These are phyloP conservation scores for Vanderwaltozyma tropicalis DNA, from an alignment of 805 yeast genomes.

Conservation along the genomic window DNA sequence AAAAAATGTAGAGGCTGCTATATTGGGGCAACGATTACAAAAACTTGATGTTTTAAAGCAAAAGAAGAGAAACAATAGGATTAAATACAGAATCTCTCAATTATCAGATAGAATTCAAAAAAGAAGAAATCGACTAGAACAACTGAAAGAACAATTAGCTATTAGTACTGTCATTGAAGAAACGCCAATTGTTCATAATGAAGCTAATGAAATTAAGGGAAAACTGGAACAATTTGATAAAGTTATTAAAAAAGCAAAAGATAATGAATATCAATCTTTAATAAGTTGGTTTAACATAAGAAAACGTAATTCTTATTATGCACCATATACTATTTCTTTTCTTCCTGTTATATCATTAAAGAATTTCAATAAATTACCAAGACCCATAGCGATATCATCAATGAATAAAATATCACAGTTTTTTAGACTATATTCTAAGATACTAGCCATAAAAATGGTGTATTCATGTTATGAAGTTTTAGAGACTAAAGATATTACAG, in stretches of 20 bases:
- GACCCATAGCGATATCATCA: conserved; percentile 12
- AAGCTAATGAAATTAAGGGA: conserved; percentile 3
- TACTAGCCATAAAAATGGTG: conserved; percentile 10
- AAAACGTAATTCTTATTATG: conserved; percentile 13
- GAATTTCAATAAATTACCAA: conserved; percentile 14
- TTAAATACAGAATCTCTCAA: conserved; percentile 3
- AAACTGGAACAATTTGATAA: conserved; percentile 9
- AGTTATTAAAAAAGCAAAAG: conserved; percentile 7
- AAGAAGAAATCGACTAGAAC: conserved; percentile 4
- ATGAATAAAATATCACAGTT: conserved; percentile 16
- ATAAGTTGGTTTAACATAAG: conserved; percentile 16
- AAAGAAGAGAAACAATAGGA: conserved; percentile 13
- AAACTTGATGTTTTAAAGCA: conserved; percentile 10
- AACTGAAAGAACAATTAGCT: neutral
- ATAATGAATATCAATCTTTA: conserved; percentile 8
- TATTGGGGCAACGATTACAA: conserved; percentile 7
- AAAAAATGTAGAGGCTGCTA: conserved; percentile 2
- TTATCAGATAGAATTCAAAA: conserved; percentile 4
- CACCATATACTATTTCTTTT: conserved; percentile 18
- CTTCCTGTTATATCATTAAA: conserved; percentile 20
- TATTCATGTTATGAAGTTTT: conserved; percentile 2
- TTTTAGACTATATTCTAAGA: conserved; percentile 7
- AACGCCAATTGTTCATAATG: neutral
- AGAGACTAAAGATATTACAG: conserved; percentile 3
- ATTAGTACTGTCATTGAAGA: neutral